Evolutionary conservation across 2,329 filamentous ascomycete species (phyloP).

Genomic region (Xylaria sp.): DNA sequence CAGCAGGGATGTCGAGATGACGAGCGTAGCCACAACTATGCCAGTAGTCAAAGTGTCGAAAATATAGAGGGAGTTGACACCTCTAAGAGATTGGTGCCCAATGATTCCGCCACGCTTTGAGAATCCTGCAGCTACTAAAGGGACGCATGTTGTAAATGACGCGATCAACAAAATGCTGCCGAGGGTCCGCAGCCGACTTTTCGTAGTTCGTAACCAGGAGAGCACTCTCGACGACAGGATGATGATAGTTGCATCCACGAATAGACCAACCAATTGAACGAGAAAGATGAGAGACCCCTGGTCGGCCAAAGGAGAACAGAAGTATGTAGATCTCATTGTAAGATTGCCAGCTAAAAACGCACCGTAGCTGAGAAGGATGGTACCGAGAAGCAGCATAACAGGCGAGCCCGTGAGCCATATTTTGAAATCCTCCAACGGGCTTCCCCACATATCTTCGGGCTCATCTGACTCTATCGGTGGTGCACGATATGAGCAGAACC

Average conservation of each 20-base stretch:
- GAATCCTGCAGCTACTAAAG: conserved; percentile 52
- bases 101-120: conserved; percentile 44
- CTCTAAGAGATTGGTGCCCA: conserved; percentile 45
- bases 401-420: conserved; percentile 60
- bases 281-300: conserved; percentile 51
- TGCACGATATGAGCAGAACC: conserved; percentile 55
- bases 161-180: conserved; percentile 57
- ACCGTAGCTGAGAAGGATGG: conserved; percentile 56
- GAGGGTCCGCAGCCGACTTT: conserved; percentile 58
- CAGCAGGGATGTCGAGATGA: conserved; percentile 59
- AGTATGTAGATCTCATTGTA: conserved; percentile 60
- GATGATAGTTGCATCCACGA: conserved; percentile 60
- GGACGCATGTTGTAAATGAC: conserved; percentile 52
- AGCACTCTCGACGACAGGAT: conserved; percentile 64
- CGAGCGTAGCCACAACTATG: conserved; percentile 56
- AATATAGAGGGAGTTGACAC: conserved; percentile 58
- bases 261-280: conserved; percentile 59
- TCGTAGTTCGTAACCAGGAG: conserved; percentile 62
- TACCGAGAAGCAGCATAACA: conserved; percentile 52
- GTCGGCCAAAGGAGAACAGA: conserved; percentile 61
- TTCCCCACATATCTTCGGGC: conserved; percentile 58
- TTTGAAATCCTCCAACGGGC: conserved; percentile 59
- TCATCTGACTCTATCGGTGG: conserved; percentile 56
- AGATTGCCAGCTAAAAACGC: conserved; percentile 55
- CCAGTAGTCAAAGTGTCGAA: conserved; percentile 63